Evolutionary conservation across 352 stramenopile genomes (phyloP), one percentile per base, ranked within the genome.

Genomic region (Phytophthora multivora): DNA sequence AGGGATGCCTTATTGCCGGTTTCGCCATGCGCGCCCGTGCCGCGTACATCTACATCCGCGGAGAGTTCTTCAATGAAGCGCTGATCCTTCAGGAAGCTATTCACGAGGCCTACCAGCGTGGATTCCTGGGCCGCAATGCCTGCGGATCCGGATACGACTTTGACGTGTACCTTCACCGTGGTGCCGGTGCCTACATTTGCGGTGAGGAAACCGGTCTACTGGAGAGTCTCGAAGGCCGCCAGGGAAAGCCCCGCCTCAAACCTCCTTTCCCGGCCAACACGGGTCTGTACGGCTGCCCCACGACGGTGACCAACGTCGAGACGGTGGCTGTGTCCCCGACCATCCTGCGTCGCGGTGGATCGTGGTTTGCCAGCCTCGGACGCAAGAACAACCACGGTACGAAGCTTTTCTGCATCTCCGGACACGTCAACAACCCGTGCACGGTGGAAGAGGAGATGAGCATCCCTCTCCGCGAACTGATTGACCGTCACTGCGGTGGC

Each of bases 21-120:
- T 99, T 98, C 73, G 98, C 97, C 28, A 99, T 99, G 98, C 90
- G 97, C 31, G 98, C 98, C 6, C 86, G 98, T 53, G 98, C 98
- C 26, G 97, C 96, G 25, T 99, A 99, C 86, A 99, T 99, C 73
- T 99, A 99, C 88, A 99, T 99, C 73, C 93, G 98, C 56, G 98
- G 98, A 30, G 98, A 99, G 80, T 99, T 99, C 73, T 99, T 99
- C 71, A 99, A 99, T 73, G 98, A 99, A 71, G 97, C 96, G 33
- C 88, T 99, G 15, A 96, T 98, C 39, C 77, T 99, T 30, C 95
- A 99, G 65, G 96, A 99, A 73, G 98, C 97, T 35, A 99, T 99
- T 71, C 97, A 99, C 76, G 97, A 99, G 78, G 98, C 97, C 2
- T 99, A 99, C 77, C 63, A 97, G 57, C 92, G 95, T 39, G 97